Evolutionary conservation across 176 grass and related monocot genomes (phyloP), one percentile per base, ranked within the genome.

Genomic region (Aegilops speltoides): DNA sequence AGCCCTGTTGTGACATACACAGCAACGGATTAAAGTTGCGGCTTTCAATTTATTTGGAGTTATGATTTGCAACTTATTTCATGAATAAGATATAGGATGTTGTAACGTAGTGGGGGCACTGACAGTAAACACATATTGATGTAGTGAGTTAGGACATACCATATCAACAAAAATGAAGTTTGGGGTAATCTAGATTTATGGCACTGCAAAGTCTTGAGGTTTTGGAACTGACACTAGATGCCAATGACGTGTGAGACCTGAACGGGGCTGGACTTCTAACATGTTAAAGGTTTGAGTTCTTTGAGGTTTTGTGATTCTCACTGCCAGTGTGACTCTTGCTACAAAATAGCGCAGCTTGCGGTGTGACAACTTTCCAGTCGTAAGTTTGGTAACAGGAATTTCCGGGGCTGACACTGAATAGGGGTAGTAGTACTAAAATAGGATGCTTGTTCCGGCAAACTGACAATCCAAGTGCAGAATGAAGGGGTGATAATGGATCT

Each of bases 1-100:
- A 22, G 84, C 88, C 86, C 96, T 98, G 80, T 72, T 98, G 80
- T 72, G 64, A 76, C 32, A 85, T 8, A 69, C 2, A 62, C 12
- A 67, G 4, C 34, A 79, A 12, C 23, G 63, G 46, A 36, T 67
- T n/a, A 38, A 33, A 56, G 72, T 62, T 25, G 26, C 8, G 0
- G 10, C 43, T 83, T 82, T 8, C 41, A 17, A 40, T 25, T 48
- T 38, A 69, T 79, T 87, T 83, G 23, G 6, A 40, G 77, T 68
- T 52, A 52, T 16, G 0, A 8, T 73, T 79, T 82, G 14, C 22
- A 9, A 20, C 29, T 45, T 50, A 69, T 67, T 87, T 82, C 62
- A 36, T 76, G 23, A 33, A 80, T 24, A 79, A 79, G 0, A 20
- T 60, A 83, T 4, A 73, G 10, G 6, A 26, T 15, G 37, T 83